A percentile compares a stretch with the other conserved stretches of the same genome.
Evolutionary conservation across 768 basidiomycete species (phyloP).

Genomic region (Ramaria sp.): DNA sequence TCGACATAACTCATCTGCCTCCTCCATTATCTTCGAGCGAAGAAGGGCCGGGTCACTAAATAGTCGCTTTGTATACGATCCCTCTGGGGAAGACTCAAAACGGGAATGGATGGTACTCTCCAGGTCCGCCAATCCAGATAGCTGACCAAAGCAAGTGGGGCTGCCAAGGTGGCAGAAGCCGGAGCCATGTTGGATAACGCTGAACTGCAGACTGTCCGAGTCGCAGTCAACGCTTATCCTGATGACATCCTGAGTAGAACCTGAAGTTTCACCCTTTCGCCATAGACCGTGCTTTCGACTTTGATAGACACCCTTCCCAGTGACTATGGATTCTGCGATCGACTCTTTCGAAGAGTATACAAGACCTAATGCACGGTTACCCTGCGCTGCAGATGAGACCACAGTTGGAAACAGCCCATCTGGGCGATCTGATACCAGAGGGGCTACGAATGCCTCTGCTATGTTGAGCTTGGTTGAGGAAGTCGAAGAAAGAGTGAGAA

Average conservation of each 20-base stretch:
- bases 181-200: constrained; percentile 77
- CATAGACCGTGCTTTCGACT: constrained; percentile 93
- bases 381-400: constrained; percentile 58
- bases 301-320: constrained; percentile 91
- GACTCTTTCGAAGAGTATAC: constrained; percentile 92
- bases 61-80: constrained; percentile 83
- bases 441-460: constrained; percentile 78
- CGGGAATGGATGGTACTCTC: constrained; percentile 71
- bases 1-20: constrained; percentile 91
- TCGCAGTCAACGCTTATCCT: constrained; percentile 87
- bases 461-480: constrained; percentile 54
- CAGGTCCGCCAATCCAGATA: constrained; percentile 69
- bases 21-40: constrained; percentile 92
- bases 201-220: constrained; percentile 83
- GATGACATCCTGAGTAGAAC: constrained; percentile 81
- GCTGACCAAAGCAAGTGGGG: constrained; percentile 80
- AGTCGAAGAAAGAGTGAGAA: constrained; percentile 51
- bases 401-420: constrained; percentile 93
- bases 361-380: constrained; percentile 74
- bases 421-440: constrained; percentile 71
- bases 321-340: constrained; percentile 73
- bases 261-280: constrained; percentile 95
- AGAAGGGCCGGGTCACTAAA: constrained; percentile 78
- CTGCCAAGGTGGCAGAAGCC: constrained; percentile 93
- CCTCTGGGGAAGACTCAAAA: constrained; percentile 66